Conservation (phyloP, 2,329 filamentous ascomycete genomes). For the Alternaria metachromatica region DNA sequence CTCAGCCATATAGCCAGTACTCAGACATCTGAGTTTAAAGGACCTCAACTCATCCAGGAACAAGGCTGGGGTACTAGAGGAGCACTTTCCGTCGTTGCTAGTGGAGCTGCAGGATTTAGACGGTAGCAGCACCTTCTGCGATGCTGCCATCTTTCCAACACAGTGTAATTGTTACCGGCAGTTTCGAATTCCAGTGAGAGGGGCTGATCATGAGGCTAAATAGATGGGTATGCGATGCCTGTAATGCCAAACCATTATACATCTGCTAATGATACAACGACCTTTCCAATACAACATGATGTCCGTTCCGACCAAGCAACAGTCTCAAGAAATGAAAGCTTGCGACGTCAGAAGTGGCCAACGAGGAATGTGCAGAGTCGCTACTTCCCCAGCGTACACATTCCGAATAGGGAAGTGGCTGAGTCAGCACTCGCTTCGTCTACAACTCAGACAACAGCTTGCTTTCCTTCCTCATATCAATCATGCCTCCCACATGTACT, state of each 20-base stretch:
- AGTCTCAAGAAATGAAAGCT: neutral
- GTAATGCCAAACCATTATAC: neutral
- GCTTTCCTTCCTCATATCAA: neutral
- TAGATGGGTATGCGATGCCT: neutral
- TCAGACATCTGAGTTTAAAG: neutral
- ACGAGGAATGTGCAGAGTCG: neutral
- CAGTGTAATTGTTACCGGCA: neutral
- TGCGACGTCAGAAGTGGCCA: neutral
- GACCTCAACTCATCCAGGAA: neutral
- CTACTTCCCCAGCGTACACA: neutral
- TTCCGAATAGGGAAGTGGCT: neutral
- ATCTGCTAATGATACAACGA: neutral
- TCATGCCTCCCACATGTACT: neutral
- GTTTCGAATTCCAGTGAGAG: neutral
- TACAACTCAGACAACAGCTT: neutral
- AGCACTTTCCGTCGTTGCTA: neutral
- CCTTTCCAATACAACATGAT: neutral
- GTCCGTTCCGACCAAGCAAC: too few species aligned
- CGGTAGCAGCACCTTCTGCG: neutral
- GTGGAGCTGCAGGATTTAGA: neutral
- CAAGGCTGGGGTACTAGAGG: neutral
- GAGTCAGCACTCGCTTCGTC: slow-evolving; percentile 1
- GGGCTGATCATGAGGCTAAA: neutral
- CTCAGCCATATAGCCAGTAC: neutral
- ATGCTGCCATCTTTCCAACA: neutral